Percentiles rank a stretch among this genome's conserved stretches.
phyloP scores from a whole-genome alignment of 768 basidiomycete genomes.

The Termitomyces sp. region DNA sequence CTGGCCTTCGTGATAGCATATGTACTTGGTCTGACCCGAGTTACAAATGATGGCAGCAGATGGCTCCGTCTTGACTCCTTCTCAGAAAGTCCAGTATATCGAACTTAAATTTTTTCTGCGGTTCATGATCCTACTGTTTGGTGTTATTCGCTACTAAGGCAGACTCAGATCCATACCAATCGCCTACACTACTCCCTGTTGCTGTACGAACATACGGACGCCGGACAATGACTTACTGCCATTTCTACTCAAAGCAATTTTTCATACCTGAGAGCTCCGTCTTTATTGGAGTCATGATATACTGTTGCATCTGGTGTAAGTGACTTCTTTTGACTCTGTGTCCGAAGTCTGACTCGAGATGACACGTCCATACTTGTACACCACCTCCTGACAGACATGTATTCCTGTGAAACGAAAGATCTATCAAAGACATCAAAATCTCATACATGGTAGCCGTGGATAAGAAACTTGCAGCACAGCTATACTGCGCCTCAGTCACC shows the following conservation, averaged over 20 bases:
- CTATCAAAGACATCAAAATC: too few species aligned
- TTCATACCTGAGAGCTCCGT: neutral
- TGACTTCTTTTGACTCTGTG: neutral
- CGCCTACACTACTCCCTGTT: neutral
- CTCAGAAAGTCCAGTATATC: too few species aligned
- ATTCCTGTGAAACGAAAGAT: neutral
- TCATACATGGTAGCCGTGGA: too few species aligned
- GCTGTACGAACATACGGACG: too few species aligned
- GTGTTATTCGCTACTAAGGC: too few species aligned
- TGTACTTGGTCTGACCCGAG: neutral
- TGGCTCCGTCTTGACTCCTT: neutral
- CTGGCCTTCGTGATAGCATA: too few species aligned
- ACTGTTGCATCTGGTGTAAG: neutral
- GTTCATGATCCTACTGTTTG: too few species aligned
- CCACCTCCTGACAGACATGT: neutral
- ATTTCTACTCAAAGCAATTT: neutral
- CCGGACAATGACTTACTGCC: neutral
- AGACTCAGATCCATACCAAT: neutral
- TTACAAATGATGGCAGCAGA: too few species aligned
- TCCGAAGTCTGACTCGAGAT: too few species aligned
- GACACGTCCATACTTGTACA: too few species aligned
- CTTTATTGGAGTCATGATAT: neutral
- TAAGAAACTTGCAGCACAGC: too few species aligned
- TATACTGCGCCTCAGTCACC: too few species aligned
- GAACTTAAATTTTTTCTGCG: neutral